Evolutionary conservation across 1,284 basidiomycete genomes (phyloP).

Genomic region (Inonotus obliquus): DNA sequence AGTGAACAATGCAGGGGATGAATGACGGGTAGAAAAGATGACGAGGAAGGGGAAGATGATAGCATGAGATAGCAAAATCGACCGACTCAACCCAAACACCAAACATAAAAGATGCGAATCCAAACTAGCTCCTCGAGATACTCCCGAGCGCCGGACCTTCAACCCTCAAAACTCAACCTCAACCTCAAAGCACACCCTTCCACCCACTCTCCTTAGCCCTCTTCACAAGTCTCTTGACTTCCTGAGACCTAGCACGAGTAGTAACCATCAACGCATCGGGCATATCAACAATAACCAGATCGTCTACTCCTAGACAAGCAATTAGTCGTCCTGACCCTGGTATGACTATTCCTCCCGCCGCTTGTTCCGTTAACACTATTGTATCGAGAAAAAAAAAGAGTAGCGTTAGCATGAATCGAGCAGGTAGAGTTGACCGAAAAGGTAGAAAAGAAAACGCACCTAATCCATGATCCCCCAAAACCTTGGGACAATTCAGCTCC

Average conservation of each 20-base stretch:
- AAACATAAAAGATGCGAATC: too few species aligned
- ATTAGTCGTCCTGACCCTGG: constrained; percentile 77
- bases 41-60: too few species aligned
- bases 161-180: too few species aligned
- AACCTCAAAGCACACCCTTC: constrained; percentile 51
- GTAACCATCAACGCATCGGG: constrained; percentile 80
- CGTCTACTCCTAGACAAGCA: constrained; percentile 76
- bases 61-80: too few species aligned
- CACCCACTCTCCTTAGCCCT: constrained; percentile 73
- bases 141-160: too few species aligned
- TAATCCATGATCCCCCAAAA: constrained; percentile 64
- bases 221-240: constrained; percentile 77
- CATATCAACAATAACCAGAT: constrained; percentile 83
- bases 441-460: constrained; percentile 45
- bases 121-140: too few species aligned
- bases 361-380: constrained; percentile 76
- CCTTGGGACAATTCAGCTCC: constrained; percentile 73
- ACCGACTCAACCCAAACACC: too few species aligned
- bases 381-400: constrained; percentile 1
- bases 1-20: too few species aligned
- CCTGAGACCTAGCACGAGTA: constrained; percentile 80
- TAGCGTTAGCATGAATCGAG: not conserved
- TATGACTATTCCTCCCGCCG: constrained; percentile 79
- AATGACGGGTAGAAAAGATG: too few species aligned
- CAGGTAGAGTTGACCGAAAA: too few species aligned